Evolutionary conservation across 2,329 filamentous ascomycete species (phyloP), one percentile per base, ranked within the genome.

Genomic region (Colletotrichum magnum): DNA sequence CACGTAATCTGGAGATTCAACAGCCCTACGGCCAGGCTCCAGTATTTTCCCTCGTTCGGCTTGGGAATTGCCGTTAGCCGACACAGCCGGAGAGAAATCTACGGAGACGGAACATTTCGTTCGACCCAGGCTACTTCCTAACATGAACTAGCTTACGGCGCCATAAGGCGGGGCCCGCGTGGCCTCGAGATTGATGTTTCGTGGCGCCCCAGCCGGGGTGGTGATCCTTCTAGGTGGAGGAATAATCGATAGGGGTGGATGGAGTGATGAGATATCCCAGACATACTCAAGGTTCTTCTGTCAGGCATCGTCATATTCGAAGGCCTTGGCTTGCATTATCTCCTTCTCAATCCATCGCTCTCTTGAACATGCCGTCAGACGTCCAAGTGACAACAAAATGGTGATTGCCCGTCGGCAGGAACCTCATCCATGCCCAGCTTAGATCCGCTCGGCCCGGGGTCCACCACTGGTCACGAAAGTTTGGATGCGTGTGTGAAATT

Each of bases 381-480:
- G 26, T 12, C 10, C 12, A 16, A 16, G 15, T 43, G 16, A 12
- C 26, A 10, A 39, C 24, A 32, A 21, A 18, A 58, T 10, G 15
- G 18, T n/a, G 56, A 3, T 9, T 12, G 39, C 7, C 28, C 28
- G 16, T 48, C 21, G 2, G 28, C 7, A 59, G 57, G 57, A 59
- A 59, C 26, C 36, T 50, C 26, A 50, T 59, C 57, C 57, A 59
- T 59, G 57, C 26, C 32, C n/a, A 32, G 6, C 28, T 12, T 15
- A 5, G 28, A 59, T 39, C 18, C 28, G 26, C 16, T 13, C 26
- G 16, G 6, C 13, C 15, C 6, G n/a, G 57, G 57, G 28, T 32
- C 43, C 56, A 24, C 47, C 56, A 13, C 43, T 15, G 21, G 16
- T 16, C 56, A 48, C 26, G 43, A 41, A 32, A 15, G 47, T n/a